Conservation (phyloP, 495 filamentous ascomycete genomes). For the Penicillium subrubescens region DNA sequence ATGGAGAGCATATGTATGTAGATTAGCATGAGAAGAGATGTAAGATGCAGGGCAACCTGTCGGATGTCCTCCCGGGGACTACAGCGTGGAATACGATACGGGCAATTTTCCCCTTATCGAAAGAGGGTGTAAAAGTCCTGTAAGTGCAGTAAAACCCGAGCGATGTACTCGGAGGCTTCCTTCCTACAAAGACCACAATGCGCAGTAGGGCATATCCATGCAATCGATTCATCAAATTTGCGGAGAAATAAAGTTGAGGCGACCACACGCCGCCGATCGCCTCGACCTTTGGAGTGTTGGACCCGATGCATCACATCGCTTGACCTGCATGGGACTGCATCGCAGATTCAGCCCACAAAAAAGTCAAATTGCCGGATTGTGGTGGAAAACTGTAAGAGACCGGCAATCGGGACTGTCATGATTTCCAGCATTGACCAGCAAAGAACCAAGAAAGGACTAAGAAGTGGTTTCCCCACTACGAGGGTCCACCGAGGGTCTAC, state of each 20-base stretch:
- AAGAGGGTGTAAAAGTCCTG: background rate
- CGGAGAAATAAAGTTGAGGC: slow-evolving; percentile 1
- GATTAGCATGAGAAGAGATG: background rate
- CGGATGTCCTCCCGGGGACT: background rate
- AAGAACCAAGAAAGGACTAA: background rate
- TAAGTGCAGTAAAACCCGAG: background rate
- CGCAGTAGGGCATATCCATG: background rate
- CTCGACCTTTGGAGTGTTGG: background rate
- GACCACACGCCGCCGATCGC: background rate
- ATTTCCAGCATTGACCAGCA: background rate
- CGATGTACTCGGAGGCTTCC: background rate
- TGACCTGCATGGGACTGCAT: background rate
- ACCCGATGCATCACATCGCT: slow-evolving; percentile 12
- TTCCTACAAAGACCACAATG: too few species aligned
- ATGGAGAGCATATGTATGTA: background rate
- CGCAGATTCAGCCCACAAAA: background rate
- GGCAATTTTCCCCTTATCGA: background rate
- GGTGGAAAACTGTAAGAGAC: background rate
- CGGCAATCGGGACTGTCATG: too few species aligned
- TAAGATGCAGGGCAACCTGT: background rate
- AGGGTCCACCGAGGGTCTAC: slow-evolving; percentile 1
- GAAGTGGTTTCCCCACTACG: background rate
- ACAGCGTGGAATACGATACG: background rate
- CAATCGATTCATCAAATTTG: slow-evolving; percentile 1
- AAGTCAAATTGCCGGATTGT: background rate